These are phyloP conservation scores for Olyra latifolia DNA, from an alignment of 176 grass and related monocot species.

Conservation along the genomic window DNA sequence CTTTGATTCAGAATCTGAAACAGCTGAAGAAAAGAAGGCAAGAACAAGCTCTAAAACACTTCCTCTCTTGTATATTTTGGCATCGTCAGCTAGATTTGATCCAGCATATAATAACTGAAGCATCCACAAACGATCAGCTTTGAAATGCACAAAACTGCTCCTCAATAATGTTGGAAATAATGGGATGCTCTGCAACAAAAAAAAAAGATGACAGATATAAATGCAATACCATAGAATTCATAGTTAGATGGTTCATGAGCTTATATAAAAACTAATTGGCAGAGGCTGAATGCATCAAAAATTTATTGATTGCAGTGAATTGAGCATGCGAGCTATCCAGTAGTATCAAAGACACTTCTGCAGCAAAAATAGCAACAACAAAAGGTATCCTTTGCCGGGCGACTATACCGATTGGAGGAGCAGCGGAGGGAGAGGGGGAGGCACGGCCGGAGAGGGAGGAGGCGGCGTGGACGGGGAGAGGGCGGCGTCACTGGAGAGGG, in stretches of 20 bases:
- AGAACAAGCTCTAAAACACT: constrained; percentile 60
- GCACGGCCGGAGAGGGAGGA: too few species aligned
- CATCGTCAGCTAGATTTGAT: constrained; percentile 78
- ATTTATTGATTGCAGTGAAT: constrained; percentile 78
- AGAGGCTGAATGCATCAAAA: constrained; percentile 68
- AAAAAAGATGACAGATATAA: constrained; percentile 29
- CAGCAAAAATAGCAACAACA: constrained; percentile 75
- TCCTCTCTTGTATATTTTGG: constrained; percentile 73
- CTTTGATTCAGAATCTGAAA: constrained; percentile 72
- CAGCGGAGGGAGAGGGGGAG: too few species aligned
- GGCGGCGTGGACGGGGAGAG: too few species aligned
- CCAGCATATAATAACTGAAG: constrained; percentile 89
- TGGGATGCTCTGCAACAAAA: constrained; percentile 65
- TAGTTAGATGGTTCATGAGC: constrained; percentile 1
- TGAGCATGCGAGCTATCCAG: constrained; percentile 65
- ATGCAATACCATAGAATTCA: background rate
- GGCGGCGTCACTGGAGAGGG: too few species aligned
- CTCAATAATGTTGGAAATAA: constrained; percentile 79
- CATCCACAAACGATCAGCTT: constrained; percentile 78
- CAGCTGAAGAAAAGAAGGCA: constrained; percentile 67
- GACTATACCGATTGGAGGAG: too few species aligned
- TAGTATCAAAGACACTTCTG: constrained; percentile 85
- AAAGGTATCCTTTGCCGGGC: constrained; percentile 92
- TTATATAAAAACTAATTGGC: constrained; percentile 36
- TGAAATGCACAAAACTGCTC: constrained; percentile 80